These are phyloP conservation scores for Backusella mclennaniae DNA, from an alignment of 192 early-diverging fungal species.

Conservation along the genomic window DNA sequence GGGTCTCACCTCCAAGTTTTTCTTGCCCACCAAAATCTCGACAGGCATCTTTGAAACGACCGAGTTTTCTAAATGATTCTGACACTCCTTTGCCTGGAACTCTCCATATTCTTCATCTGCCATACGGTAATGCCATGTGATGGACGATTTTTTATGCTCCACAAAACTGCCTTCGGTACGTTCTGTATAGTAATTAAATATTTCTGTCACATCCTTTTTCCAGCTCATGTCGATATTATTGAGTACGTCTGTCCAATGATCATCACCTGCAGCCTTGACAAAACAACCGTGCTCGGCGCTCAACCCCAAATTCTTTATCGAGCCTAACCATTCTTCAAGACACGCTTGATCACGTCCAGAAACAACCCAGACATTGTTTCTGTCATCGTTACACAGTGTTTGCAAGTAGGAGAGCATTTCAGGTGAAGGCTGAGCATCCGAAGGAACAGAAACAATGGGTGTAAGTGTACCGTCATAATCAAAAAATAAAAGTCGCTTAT, in stretches of 20 bases:
- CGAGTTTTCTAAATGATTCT: slow-evolving; percentile 81
- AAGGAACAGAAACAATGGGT: slow-evolving; percentile 85
- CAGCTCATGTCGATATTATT: slow-evolving; percentile 69
- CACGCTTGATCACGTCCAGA: slow-evolving; percentile 88
- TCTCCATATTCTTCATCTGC: slow-evolving; percentile 81
- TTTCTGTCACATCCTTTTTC: slow-evolving; percentile 80
- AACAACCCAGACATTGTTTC: slow-evolving; percentile 90
- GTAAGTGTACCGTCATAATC: slow-evolving; percentile 98
- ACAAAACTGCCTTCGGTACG: slow-evolving; percentile 82
- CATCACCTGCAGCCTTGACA: slow-evolving; percentile 63
- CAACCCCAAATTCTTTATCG: slow-evolving; percentile 64
- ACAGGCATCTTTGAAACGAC: slow-evolving; percentile 80
- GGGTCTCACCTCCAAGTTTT: slow-evolving; percentile 85
- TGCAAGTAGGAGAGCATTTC: slow-evolving; percentile 82
- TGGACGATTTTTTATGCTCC: slow-evolving; percentile 80
- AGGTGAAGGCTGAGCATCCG: slow-evolving; percentile 79
- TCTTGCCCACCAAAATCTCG: slow-evolving; percentile 87
- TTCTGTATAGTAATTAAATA: slow-evolving; percentile 86
- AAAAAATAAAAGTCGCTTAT: slow-evolving; percentile 85
- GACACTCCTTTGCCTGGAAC: slow-evolving; percentile 92
- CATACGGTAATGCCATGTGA: slow-evolving; percentile 90
- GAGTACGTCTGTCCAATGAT: slow-evolving; percentile 58
- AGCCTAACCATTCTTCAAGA: slow-evolving; percentile 86
- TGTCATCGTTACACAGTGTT: slow-evolving; percentile 67
- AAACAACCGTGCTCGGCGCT: slow-evolving; percentile 90